Evolutionary conservation across 2,329 filamentous ascomycete species (phyloP).

Genomic region (Cladosporium sp.): DNA sequence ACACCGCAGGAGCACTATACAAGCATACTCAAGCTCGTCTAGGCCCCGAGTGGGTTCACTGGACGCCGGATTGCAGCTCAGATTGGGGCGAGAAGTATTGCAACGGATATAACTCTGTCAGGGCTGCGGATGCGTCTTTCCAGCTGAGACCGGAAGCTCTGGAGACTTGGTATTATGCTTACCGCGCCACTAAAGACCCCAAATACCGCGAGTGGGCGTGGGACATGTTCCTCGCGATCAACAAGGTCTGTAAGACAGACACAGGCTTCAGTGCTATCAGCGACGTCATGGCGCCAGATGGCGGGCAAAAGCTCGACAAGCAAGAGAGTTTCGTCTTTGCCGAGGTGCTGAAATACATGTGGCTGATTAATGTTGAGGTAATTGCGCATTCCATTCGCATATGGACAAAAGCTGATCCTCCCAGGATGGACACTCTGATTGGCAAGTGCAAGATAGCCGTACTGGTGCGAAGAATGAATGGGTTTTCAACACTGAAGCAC

Average conservation of each 20-base stretch:
- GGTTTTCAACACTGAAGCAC: conserved; percentile 32
- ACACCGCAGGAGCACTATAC: conserved; percentile 23
- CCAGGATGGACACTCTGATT: conserved; percentile 15
- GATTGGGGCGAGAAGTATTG: conserved; percentile 11
- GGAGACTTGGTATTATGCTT: conserved; percentile 33
- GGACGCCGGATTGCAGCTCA: conserved; percentile 20
- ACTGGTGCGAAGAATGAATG: conserved; percentile 23
- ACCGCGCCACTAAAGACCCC: conserved; percentile 25
- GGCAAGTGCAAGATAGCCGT: conserved; percentile 20
- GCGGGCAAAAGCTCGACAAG: conserved; percentile 18
- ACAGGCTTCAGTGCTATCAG: conserved; percentile 24
- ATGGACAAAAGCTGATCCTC: neutral
- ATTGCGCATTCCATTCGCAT: neutral
- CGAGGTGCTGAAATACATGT: conserved; percentile 27
- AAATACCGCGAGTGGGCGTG: conserved; percentile 29
- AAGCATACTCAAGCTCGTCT: conserved; percentile 23
- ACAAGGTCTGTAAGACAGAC: conserved; percentile 21
- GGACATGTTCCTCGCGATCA: conserved; percentile 23
- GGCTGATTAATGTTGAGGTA: conserved; percentile 24
- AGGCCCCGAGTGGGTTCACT: conserved; percentile 27
- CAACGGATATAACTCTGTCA: conserved; percentile 16
- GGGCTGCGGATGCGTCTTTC: conserved; percentile 16
- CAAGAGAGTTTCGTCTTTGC: conserved; percentile 25
- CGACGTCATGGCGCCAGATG: conserved; percentile 22
- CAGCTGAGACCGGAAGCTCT: conserved; percentile 27